These are phyloP conservation scores for Cutaneotrichosporon sp. DNA, from an alignment of 1,284 basidiomycete genomes.

Conservation along the genomic window DNA sequence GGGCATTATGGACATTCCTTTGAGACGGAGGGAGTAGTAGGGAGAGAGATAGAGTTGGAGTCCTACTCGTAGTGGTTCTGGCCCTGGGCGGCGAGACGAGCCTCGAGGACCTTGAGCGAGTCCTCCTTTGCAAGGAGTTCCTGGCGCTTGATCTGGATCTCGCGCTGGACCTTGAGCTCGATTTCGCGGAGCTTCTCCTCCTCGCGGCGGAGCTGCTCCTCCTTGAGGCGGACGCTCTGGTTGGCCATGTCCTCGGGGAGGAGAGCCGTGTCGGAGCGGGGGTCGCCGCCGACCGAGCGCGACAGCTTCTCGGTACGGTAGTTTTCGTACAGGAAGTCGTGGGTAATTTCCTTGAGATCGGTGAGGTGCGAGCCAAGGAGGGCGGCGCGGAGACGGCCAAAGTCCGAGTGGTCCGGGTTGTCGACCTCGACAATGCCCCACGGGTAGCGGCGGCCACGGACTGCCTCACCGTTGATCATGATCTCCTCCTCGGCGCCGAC, in stretches of 20 bases:
- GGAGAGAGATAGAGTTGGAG: not conserved
- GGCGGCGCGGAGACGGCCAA: conserved; percentile 82
- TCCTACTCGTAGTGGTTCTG: conserved; percentile 12
- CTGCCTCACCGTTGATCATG: conserved; percentile 81
- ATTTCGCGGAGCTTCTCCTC: conserved; percentile 98
- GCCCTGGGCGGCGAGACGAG: conserved; percentile 33
- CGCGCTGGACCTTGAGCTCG: conserved; percentile 95
- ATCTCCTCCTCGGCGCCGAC: conserved; percentile 97
- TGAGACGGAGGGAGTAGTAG: not conserved
- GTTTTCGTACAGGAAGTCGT: conserved; percentile 73
- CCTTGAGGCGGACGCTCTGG: conserved; percentile 93
- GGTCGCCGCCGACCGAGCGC: conserved; percentile 74
- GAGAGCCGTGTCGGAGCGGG: conserved; percentile 81
- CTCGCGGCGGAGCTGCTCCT: conserved; percentile 95
- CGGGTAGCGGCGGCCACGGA: conserved; percentile 88
- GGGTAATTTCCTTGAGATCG: conserved; percentile 86
- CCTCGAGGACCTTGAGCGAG: conserved; percentile 49
- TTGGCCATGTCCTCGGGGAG: conserved; percentile 89
- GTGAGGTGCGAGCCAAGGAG: conserved; percentile 90
- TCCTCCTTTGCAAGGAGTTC: conserved; percentile 92
- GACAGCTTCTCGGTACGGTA: conserved; percentile 93
- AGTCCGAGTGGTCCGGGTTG: conserved; percentile 98
- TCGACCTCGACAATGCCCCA: conserved; percentile 99
- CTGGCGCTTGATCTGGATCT: conserved; percentile 98
- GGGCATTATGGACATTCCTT: conserved; percentile 18